Conservation (phyloP, 257 asterid genomes). For the Solanum tarapatanum region DNA sequence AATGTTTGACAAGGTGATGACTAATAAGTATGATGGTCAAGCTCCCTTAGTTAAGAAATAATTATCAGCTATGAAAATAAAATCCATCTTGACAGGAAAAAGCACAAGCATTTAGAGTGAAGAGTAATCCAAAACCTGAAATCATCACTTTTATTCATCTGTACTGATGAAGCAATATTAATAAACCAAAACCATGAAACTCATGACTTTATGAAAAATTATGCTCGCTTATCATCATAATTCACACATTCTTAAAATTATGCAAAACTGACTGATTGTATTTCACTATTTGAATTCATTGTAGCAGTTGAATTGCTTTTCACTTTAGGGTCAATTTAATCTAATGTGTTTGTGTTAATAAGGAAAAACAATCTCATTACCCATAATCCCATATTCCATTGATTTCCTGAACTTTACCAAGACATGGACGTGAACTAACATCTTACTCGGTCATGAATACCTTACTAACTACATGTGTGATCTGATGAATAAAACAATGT, state of each 20-base stretch:
- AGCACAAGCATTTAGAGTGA: not conserved
- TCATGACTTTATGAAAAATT: not conserved
- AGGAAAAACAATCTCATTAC: not conserved
- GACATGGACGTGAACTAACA: not conserved
- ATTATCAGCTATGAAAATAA: not conserved
- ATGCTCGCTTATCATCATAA: not conserved
- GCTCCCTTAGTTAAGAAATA: not conserved
- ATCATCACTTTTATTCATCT: not conserved
- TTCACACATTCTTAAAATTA: not conserved
- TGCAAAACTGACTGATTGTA: not conserved
- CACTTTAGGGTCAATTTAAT: not conserved
- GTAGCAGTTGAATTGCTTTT: not conserved
- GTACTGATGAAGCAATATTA: not conserved
- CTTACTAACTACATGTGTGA: not conserved
- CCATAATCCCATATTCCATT: not conserved
- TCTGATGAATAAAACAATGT: not conserved
- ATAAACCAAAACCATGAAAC: not conserved
- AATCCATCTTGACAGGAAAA: not conserved
- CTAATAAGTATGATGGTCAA: not conserved
- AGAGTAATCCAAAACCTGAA: not conserved
- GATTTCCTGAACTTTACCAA: not conserved
- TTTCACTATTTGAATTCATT: not conserved
- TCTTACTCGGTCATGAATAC: not conserved
- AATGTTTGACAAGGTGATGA: not conserved
- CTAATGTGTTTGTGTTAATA: not conserved